A percentile compares a stretch with the other conserved stretches of the same genome.
These are phyloP conservation scores for Leucocoprinus sp. DNA, from an alignment of 768 basidiomycete genomes.

Conservation along the genomic window DNA sequence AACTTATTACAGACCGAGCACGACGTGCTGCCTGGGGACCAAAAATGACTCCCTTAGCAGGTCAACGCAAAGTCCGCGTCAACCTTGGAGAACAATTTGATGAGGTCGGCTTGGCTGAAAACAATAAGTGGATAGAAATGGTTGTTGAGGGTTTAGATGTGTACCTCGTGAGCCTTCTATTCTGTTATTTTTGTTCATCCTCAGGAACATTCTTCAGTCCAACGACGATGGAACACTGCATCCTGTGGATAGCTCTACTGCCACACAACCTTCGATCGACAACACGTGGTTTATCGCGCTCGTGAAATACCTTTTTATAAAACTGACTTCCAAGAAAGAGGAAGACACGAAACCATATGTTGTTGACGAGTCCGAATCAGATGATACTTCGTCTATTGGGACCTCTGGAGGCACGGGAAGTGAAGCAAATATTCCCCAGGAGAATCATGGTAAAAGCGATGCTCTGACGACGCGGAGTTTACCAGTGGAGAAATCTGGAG, in stretches of 20 bases:
- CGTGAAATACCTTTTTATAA: slow-evolving; percentile 24
- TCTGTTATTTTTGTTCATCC: neutral
- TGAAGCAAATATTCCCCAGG: slow-evolving; percentile 30
- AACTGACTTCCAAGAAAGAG: slow-evolving; percentile 19
- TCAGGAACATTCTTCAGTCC: slow-evolving; percentile 32
- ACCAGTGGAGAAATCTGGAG: slow-evolving; percentile 48
- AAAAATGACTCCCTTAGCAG: slow-evolving; percentile 54
- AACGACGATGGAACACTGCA: slow-evolving; percentile 53
- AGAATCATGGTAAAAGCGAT: slow-evolving; percentile 22
- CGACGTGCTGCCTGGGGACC: slow-evolving; percentile 75
- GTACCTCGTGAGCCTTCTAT: slow-evolving; percentile 52
- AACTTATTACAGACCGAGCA: slow-evolving; percentile 53
- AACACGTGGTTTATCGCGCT: slow-evolving; percentile 67
- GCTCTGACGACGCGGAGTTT: slow-evolving; percentile 17
- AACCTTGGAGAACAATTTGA: slow-evolving; percentile 53
- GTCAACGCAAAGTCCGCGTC: slow-evolving; percentile 71
- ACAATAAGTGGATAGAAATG: slow-evolving; percentile 63
- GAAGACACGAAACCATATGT: slow-evolving; percentile 3
- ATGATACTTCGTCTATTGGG: slow-evolving; percentile 31
- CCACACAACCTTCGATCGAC: slow-evolving; percentile 43
- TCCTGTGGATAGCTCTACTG: slow-evolving; percentile 51
- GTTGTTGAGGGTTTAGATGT: slow-evolving; percentile 71
- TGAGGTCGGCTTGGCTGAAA: slow-evolving; percentile 44
- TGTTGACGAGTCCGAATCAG: slow-evolving; percentile 8
- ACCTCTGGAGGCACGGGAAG: slow-evolving; percentile 38